These are phyloP conservation scores for Ceratocystis variospora DNA, from an alignment of 2,329 filamentous ascomycete genomes.

Conservation along the genomic window DNA sequence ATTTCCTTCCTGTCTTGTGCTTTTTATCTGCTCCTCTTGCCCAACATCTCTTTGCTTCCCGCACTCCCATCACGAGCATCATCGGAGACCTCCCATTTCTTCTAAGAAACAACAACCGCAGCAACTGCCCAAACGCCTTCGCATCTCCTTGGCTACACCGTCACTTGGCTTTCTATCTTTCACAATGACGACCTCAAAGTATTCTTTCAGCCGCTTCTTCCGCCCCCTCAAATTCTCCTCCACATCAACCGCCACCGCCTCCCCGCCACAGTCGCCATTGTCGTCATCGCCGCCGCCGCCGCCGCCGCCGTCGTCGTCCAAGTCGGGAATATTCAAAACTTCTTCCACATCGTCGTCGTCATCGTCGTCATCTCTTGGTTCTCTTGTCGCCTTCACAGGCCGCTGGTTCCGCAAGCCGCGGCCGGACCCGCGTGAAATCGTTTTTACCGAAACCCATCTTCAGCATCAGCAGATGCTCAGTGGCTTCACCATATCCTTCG, in stretches of 20 bases:
- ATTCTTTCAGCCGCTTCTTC: constrained; percentile 14
- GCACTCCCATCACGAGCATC: too few species aligned
- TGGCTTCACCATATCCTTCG: constrained; percentile 35
- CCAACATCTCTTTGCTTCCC: too few species aligned
- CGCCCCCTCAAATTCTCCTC: constrained; percentile 11
- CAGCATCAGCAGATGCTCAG: constrained; percentile 35
- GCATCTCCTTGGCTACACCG: not conserved
- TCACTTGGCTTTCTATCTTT: not conserved
- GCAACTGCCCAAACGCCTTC: not conserved
- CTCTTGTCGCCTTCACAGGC: constrained; percentile 8
- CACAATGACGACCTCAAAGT: constrained; percentile 12
- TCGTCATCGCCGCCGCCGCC: not conserved
- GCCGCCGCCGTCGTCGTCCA: not conserved
- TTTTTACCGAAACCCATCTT: constrained; percentile 33
- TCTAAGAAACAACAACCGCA: not conserved
- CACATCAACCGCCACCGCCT: constrained; percentile 10
- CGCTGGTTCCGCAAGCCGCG: constrained; percentile 14
- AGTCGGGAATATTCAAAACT: constrained; percentile 4
- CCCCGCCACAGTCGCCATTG: not conserved
- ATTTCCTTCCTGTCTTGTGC: too few species aligned
- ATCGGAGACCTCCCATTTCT: not conserved
- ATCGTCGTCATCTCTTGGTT: constrained; percentile 10
- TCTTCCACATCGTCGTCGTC: constrained; percentile 5
- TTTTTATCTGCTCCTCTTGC: too few species aligned
- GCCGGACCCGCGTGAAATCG: constrained; percentile 33